phyloP scores from a whole-genome alignment of 495 filamentous ascomycete species.

The Apodospora peruviana region DNA sequence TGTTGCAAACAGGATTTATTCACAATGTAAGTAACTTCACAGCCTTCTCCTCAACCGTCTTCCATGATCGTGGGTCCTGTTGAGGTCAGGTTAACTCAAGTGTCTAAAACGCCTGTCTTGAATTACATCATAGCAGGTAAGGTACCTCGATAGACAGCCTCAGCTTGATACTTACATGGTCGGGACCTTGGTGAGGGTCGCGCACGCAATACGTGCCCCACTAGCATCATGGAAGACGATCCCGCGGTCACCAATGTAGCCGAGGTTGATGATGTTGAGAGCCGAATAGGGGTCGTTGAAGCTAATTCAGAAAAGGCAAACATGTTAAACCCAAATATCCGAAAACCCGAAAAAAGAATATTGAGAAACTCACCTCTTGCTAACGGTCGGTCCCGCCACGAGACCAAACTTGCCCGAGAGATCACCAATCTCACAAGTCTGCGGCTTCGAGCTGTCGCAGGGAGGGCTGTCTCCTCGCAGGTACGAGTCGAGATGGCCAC shows the following conservation, averaged over 20 bases:
- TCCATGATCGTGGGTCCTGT: no score
- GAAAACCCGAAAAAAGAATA: no score
- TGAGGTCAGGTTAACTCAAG: no score
- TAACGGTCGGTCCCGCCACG: constrained; percentile 39
- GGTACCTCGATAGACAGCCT: no score
- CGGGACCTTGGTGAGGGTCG: constrained; percentile 48
- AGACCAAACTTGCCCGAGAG: constrained; percentile 74
- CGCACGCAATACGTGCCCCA: constrained; percentile 61
- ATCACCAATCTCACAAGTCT: constrained; percentile 77
- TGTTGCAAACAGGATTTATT: no score
- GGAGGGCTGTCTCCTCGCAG: constrained; percentile 56
- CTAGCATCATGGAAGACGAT: constrained; percentile 66
- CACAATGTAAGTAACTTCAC: no score
- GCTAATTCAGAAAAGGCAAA: constrained; percentile 21
- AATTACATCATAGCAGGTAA: no score
- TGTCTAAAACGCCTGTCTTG: no score
- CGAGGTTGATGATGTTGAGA: constrained; percentile 44
- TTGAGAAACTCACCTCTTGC: constrained; percentile 27
- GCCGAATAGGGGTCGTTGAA: constrained; percentile 68
- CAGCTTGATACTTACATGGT: no score
- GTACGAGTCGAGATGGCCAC: constrained; percentile 49
- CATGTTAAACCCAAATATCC: no score
- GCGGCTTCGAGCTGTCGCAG: constrained; percentile 56
- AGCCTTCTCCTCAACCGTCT: no score
- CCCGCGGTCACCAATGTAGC: constrained; percentile 71